Evolutionary conservation across 148 eudicot genomes (phyloP).

Genomic region (Spergularia bocconei): DNA sequence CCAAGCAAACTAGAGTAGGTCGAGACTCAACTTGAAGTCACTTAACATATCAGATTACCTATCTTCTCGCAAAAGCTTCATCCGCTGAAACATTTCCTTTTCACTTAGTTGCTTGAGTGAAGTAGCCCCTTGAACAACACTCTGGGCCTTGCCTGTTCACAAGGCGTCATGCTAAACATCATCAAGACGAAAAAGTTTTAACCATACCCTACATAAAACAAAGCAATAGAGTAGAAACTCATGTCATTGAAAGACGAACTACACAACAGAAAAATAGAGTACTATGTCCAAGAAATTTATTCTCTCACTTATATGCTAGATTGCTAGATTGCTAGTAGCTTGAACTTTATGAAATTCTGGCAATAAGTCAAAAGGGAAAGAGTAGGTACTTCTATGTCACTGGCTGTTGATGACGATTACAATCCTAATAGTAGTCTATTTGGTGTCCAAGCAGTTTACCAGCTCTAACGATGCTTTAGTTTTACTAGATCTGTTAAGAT

Average conservation of each 20-base stretch:
- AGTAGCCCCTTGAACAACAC: slow-evolving; percentile 36
- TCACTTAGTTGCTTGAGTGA: slow-evolving; percentile 47
- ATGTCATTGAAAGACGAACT: slow-evolving; percentile 13
- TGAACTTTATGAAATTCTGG: not conserved
- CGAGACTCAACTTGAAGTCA: not conserved
- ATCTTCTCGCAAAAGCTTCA: slow-evolving; percentile 68
- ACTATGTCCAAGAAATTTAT: not conserved
- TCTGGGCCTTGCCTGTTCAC: slow-evolving; percentile 64
- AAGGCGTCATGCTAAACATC: slow-evolving; percentile 34
- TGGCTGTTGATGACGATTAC: too few species aligned
- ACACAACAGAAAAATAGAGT: not conserved
- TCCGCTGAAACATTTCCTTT: slow-evolving; percentile 63
- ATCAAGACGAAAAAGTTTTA: slow-evolving; percentile 28
- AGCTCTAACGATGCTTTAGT: too few species aligned
- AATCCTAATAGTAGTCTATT: too few species aligned
- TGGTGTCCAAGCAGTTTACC: too few species aligned
- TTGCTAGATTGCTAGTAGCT: not conserved
- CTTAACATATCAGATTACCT: slow-evolving; percentile 39
- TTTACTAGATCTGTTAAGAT: too few species aligned
- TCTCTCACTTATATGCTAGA: not conserved
- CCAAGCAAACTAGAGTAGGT: not conserved
- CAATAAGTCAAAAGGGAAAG: not conserved
- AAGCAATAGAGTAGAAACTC: slow-evolving; percentile 7
- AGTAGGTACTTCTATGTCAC: too few species aligned
- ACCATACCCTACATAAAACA: slow-evolving; percentile 26